phyloP scores from a whole-genome alignment of 2,329 filamentous ascomycete genomes.

The Didymella keratinophila region DNA sequence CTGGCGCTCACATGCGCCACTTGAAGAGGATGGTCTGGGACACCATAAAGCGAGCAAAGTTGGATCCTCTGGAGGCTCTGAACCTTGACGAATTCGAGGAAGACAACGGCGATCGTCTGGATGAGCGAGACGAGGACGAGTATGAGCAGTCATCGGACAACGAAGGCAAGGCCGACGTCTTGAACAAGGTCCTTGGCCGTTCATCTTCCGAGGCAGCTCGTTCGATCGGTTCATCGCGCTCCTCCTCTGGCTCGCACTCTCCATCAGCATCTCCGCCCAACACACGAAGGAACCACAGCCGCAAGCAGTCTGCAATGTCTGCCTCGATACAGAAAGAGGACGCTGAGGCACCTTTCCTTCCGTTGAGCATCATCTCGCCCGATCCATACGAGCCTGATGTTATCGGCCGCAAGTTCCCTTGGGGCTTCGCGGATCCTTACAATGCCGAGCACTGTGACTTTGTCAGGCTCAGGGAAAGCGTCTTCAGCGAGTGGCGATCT shows the following conservation, averaged over 20 bases:
- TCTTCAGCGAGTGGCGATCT: conserved; percentile 91
- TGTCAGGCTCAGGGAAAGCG: conserved; percentile 83
- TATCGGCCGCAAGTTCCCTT: conserved; percentile 88
- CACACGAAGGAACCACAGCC: conserved; percentile 47
- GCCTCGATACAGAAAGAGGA: conserved; percentile 48
- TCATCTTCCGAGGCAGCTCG: conserved; percentile 49
- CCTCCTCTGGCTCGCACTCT: conserved; percentile 42
- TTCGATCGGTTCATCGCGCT: conserved; percentile 44
- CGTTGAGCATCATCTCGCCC: conserved; percentile 91
- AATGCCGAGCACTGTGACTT: conserved; percentile 95
- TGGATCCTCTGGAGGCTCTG: conserved; percentile 88
- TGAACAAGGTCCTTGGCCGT: conserved; percentile 50
- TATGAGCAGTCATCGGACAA: conserved; percentile 49
- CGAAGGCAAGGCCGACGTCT: conserved; percentile 45
- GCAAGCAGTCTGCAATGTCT: conserved; percentile 53
- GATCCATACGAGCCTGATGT: conserved; percentile 85
- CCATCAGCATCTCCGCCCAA: conserved; percentile 46
- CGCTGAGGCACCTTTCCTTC: conserved; percentile 71
- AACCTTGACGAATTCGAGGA: conserved; percentile 78
- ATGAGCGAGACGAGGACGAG: conserved; percentile 62
- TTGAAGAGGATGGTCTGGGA: conserved; percentile 92
- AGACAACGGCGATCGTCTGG: conserved; percentile 61
- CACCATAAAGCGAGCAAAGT: conserved; percentile 81
- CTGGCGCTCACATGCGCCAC: conserved; percentile 90
- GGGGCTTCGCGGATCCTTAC: conserved; percentile 96